Percentiles rank a stretch among this genome's conserved stretches.
Evolutionary conservation across 805 yeast genomes (phyloP).

Genomic region (Wickerhamomyces pijperi): DNA sequence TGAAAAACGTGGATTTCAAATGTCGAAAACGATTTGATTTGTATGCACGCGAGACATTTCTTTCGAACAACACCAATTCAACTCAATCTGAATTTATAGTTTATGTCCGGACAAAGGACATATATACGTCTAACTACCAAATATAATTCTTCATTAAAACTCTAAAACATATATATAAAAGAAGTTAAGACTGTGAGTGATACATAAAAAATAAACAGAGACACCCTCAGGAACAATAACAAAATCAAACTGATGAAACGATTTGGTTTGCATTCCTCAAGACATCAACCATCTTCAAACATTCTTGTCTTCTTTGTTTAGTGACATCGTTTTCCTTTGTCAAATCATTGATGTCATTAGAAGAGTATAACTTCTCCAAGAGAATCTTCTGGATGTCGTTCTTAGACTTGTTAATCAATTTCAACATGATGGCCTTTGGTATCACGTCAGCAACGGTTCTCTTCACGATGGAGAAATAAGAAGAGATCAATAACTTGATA

Average conservation of each 20-base stretch:
- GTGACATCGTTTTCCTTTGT: constrained; percentile 89
- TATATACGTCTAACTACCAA: too few relatives aligned
- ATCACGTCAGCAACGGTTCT: constrained; percentile 87
- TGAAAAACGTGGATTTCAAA: too few relatives aligned
- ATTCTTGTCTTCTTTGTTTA: constrained; percentile 89
- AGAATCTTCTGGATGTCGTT: constrained; percentile 84
- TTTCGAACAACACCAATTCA: too few relatives aligned
- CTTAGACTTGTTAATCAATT: constrained; percentile 75
- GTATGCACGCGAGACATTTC: too few relatives aligned
- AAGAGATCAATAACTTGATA: constrained; percentile 79
- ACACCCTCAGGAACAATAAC: too few relatives aligned
- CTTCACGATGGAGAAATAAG: constrained; percentile 87
- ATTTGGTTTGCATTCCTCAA: constrained; percentile 83
- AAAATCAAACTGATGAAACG: constrained; percentile 35
- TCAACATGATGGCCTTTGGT: constrained; percentile 93
- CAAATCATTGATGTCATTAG: constrained; percentile 60
- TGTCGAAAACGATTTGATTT: too few relatives aligned
- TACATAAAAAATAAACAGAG: too few relatives aligned
- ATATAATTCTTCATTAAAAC: too few relatives aligned
- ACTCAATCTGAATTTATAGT: too few relatives aligned
- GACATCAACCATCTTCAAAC: constrained; percentile 90
- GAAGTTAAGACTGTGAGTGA: too few relatives aligned
- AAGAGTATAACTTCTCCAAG: constrained; percentile 74
- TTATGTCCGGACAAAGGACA: too few relatives aligned
- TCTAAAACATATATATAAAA: too few relatives aligned